phyloP scores from a whole-genome alignment of 306 rosid species.

The Lagenaria siceraria region DNA sequence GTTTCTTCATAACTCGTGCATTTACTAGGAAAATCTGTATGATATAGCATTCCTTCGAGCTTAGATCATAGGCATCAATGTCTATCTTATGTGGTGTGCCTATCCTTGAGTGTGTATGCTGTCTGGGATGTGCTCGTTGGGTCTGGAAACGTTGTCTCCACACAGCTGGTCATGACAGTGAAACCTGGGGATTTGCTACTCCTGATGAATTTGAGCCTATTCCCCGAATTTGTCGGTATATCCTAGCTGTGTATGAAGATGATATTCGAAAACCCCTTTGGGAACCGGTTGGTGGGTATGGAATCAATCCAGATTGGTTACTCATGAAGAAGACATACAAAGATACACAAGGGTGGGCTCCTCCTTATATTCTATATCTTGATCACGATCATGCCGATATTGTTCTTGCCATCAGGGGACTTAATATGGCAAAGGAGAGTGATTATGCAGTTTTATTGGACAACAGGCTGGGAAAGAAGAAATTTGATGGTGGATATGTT shows the following conservation, averaged over 20 bases:
- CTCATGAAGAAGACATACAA: slow-evolving; percentile 35
- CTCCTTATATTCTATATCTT: slow-evolving; percentile 67
- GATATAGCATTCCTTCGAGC: not conserved
- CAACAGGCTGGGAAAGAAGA: slow-evolving; percentile 65
- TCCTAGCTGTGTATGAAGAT: slow-evolving; percentile 79
- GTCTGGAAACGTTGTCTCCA: slow-evolving; percentile 90
- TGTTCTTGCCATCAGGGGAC: slow-evolving; percentile 79
- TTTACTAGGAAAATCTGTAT: not conserved
- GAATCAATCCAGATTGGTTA: slow-evolving; percentile 61
- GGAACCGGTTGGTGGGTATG: slow-evolving; percentile 83
- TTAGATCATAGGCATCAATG: slow-evolving; percentile 29
- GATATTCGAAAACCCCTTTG: slow-evolving; percentile 65
- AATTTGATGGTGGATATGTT: slow-evolving; percentile 89
- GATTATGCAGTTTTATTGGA: slow-evolving; percentile 82
- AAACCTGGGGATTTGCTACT: slow-evolving; percentile 69
- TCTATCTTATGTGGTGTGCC: slow-evolving; percentile 68
- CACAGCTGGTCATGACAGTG: slow-evolving; percentile 93
- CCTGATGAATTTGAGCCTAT: slow-evolving; percentile 75
- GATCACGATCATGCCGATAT: slow-evolving; percentile 68
- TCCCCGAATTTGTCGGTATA: slow-evolving; percentile 83
- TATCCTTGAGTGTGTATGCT: slow-evolving; percentile 83
- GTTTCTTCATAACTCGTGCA: not conserved
- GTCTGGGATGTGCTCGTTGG: slow-evolving; percentile 90
- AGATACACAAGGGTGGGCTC: slow-evolving; percentile 57
- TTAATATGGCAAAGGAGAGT: slow-evolving; percentile 78